A percentile compares a stretch with the other conserved stretches of the same genome.
phyloP scores from a whole-genome alignment of 208 protist genomes.

The Acanthamoeba triangularis region DNA sequence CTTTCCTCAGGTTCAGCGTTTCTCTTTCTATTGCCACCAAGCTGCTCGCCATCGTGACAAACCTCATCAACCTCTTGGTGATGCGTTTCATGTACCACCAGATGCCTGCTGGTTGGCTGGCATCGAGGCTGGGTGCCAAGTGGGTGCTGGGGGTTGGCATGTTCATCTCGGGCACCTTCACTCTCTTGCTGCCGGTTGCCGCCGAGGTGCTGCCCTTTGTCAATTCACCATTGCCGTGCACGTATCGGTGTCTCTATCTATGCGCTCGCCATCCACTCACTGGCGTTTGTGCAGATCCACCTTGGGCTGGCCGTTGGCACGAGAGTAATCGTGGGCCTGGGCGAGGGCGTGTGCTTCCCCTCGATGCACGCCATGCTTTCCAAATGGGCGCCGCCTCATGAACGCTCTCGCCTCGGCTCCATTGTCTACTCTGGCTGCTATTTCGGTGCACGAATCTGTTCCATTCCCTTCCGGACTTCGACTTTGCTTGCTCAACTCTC shows the following conservation, averaged over 20 bases:
- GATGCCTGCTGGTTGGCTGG: conserved; percentile 59
- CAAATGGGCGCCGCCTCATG: conserved; percentile 66
- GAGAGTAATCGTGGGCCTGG: neutral
- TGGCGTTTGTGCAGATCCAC: neutral
- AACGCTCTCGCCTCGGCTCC: conserved; percentile 63
- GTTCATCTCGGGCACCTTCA: neutral
- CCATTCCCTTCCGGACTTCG: neutral
- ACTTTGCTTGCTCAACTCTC: neutral
- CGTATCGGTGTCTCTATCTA: neutral
- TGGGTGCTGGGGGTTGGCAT: conserved; percentile 52
- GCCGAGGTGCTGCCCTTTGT: neutral
- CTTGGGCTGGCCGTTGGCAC: neutral
- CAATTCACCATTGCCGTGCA: neutral
- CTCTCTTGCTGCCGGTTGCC: conserved; percentile 44
- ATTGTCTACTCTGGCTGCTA: conserved; percentile 63
- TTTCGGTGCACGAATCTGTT: neutral
- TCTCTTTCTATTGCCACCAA: neutral
- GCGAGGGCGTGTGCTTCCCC: conserved; percentile 66
- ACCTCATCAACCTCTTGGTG: neutral
- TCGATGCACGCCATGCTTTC: conserved; percentile 75
- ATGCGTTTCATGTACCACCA: neutral
- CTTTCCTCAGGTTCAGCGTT: conserved; percentile 11
- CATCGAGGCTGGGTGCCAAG: conserved; percentile 57
- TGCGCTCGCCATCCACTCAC: neutral
- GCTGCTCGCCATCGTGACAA: neutral